Conservation (phyloP, 1,284 basidiomycete species). For the Tilletiopsis washingtonensis region DNA sequence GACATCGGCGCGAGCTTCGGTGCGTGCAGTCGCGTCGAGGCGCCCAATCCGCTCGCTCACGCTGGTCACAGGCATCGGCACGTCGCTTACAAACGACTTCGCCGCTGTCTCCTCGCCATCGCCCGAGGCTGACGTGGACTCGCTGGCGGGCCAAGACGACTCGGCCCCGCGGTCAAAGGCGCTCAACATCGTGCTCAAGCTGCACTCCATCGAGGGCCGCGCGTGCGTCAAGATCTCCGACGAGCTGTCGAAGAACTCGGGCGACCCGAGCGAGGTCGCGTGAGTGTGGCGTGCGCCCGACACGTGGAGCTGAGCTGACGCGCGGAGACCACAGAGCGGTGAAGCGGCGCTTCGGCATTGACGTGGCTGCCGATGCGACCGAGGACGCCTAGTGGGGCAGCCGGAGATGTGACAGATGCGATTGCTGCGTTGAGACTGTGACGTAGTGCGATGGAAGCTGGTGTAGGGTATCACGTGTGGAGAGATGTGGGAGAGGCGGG, state of each 20-base stretch:
- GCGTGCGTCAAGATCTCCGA: conserved; percentile 45
- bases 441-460: too few relatives aligned
- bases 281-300: conserved; percentile 9
- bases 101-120: too few relatives aligned
- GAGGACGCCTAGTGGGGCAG: not conserved
- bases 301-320: not conserved
- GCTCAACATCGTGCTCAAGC: conserved; percentile 46
- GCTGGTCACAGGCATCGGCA: conserved; percentile 2
- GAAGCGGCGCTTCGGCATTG: conserved; percentile 2
- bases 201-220: conserved; percentile 27
- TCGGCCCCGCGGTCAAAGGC: conserved; percentile 16
- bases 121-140: not conserved
- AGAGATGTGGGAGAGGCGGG: too few relatives aligned
- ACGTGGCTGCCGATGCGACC: not conserved
- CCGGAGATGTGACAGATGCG: too few relatives aligned
- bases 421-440: too few relatives aligned
- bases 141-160: conserved; percentile 5
- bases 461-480: too few relatives aligned
- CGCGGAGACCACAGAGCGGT: too few relatives aligned
- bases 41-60: not conserved
- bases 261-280: conserved; percentile 31
- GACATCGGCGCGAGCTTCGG: conserved; percentile 43
- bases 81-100: conserved; percentile 10
- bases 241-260: conserved; percentile 46
- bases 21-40: not conserved